Evolutionary conservation across 2,329 filamentous ascomycete genomes (phyloP).

Genomic region (Scopulariopsis brevicaulis): DNA sequence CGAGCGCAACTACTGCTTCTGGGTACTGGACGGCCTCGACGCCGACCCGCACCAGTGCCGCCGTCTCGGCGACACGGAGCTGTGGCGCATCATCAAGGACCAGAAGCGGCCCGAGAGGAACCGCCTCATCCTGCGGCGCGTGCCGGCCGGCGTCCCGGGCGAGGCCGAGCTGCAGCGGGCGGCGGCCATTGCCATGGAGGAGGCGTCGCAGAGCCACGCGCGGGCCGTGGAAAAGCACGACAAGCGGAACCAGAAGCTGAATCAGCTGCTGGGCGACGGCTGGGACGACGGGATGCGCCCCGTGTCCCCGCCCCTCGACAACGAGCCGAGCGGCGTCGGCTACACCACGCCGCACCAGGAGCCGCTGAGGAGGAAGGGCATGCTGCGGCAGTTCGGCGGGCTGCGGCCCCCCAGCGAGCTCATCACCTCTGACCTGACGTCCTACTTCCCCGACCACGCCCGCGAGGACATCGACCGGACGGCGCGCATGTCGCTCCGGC

Average conservation of each 20-base stretch:
- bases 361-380: slow-evolving; percentile 28
- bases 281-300: slow-evolving; percentile 52
- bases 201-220: slow-evolving; percentile 62
- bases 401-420: slow-evolving; percentile 90
- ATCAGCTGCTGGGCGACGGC: slow-evolving; percentile 79
- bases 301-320: slow-evolving; percentile 18
- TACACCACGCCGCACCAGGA: neutral
- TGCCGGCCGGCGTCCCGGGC: slow-evolving; percentile 85
- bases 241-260: slow-evolving; percentile 77
- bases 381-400: slow-evolving; percentile 76
- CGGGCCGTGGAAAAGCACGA: slow-evolving; percentile 53
- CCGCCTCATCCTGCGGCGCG: slow-evolving; percentile 79
- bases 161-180: slow-evolving; percentile 77
- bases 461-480: slow-evolving; percentile 93
- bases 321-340: slow-evolving; percentile 4
- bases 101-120: slow-evolving; percentile 76
- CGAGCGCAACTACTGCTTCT: slow-evolving; percentile 94
- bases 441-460: slow-evolving; percentile 93
- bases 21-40: slow-evolving; percentile 77
- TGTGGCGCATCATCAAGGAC: slow-evolving; percentile 86
- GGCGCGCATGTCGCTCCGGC: slow-evolving; percentile 80
- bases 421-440: slow-evolving; percentile 90
- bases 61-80: slow-evolving; percentile 72
- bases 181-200: slow-evolving; percentile 80
- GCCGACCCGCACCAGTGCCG: slow-evolving; percentile 73